phyloP scores from a whole-genome alignment of 805 yeast genomes.

The Allodekkera sacchari region DNA sequence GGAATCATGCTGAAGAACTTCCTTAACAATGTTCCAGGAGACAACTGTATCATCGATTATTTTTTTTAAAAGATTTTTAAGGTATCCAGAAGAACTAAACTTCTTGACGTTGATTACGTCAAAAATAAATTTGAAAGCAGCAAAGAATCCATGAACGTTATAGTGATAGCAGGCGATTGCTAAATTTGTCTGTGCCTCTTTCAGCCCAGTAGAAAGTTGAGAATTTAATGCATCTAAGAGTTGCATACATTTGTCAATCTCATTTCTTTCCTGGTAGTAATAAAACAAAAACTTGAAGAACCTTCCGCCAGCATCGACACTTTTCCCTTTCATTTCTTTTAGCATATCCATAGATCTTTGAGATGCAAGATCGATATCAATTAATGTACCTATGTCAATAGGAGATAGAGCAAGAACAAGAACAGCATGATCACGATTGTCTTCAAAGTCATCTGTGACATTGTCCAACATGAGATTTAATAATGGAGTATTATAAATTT shows the following conservation, averaged over 20 bases:
- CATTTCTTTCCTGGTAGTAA: conserved; percentile 21
- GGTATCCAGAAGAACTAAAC: conserved; percentile 2
- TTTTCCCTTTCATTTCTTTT: conserved; percentile 44
- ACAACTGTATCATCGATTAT: conserved; percentile 7
- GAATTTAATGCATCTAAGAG: conserved; percentile 27
- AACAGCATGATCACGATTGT: conserved; percentile 51
- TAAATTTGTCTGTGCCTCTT: conserved; percentile 27
- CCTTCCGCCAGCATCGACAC: conserved; percentile 75
- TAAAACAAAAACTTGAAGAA: conserved; percentile 43
- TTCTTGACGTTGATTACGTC: conserved; percentile 12
- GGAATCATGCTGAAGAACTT: conserved; percentile 56
- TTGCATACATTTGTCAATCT: conserved; percentile 10
- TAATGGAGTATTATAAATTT: conserved; percentile 30
- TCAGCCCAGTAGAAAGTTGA: conserved; percentile 26
- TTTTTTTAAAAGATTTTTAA: conserved; percentile 4
- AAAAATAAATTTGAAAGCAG: conserved; percentile 39
- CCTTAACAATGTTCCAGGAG: conserved; percentile 38
- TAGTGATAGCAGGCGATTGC: conserved; percentile 36
- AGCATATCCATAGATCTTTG: conserved; percentile 22
- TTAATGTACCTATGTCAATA: conserved; percentile 15
- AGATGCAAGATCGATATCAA: conserved; percentile 15
- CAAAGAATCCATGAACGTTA: conserved; percentile 65
- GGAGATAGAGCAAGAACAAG: conserved; percentile 39
- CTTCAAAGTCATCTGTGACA: conserved; percentile 66
- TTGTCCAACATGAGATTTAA: conserved; percentile 50